Conservation (phyloP, 208 protist species). For the Trypanosoma boissoni region DNA sequence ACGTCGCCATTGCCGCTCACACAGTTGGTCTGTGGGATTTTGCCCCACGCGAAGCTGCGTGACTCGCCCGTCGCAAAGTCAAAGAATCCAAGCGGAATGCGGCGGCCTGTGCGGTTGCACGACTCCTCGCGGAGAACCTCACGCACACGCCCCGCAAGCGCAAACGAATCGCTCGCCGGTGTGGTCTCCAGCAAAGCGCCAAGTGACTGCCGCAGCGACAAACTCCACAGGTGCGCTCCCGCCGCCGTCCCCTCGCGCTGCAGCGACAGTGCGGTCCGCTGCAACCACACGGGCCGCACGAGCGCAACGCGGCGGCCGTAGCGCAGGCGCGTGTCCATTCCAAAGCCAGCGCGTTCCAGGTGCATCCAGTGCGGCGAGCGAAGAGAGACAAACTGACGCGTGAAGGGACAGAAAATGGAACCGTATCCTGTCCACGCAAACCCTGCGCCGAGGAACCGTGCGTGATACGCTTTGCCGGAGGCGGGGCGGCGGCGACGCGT, state of each 20-base stretch:
- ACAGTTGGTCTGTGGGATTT: too few species aligned
- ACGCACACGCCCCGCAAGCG: constrained; percentile 5
- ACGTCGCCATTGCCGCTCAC: background rate
- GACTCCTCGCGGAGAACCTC: constrained; percentile 13
- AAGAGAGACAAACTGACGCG: constrained; percentile 42
- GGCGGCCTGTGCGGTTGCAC: background rate
- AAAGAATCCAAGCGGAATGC: constrained; percentile 22
- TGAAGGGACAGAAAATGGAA: constrained; percentile 62
- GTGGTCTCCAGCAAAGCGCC: constrained; percentile 32
- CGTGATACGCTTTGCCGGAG: background rate
- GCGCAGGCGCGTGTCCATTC: constrained; percentile 21
- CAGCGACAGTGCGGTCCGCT: constrained; percentile 20
- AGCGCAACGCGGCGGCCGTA: constrained; percentile 30
- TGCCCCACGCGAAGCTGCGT: background rate
- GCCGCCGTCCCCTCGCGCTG: constrained; percentile 14
- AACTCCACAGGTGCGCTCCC: constrained; percentile 41
- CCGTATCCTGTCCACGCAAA: constrained; percentile 17
- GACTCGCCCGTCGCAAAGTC: background rate
- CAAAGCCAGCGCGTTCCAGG: constrained; percentile 43
- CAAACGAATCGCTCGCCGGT: constrained; percentile 15
- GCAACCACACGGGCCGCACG: constrained; percentile 22
- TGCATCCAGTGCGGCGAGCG: constrained; percentile 49
- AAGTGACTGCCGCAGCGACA: constrained; percentile 30
- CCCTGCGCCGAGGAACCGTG: background rate
- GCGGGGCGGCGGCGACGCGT: constrained; percentile 3